Evolutionary conservation across 768 basidiomycete species (phyloP), one percentile per base, ranked within the genome.

Genomic region (Russula abietina): DNA sequence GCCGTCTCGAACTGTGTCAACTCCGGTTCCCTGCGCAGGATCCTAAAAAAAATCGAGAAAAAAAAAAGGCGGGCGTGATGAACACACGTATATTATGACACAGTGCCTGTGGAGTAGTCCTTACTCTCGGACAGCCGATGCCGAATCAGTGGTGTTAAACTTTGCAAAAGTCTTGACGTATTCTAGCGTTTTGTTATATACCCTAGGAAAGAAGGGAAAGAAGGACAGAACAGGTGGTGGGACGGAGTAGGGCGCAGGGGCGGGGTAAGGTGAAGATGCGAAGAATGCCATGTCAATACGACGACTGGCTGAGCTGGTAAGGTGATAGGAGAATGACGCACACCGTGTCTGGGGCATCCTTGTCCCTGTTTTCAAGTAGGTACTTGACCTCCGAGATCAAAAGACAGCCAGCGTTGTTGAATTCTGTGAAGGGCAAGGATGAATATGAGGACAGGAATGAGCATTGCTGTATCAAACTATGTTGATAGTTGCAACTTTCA

Each of bases 311-410:
- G 10, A 12, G 36, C 36, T 12, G 36, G 36, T 36, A 36, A 12
- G 36, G 36, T 36, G 3, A 12, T 16, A 7, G 32, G 32, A 19
- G 32, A 45, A 24, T 14, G 19, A 77, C 87, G 63, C 71, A 93
- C 93, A 86, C 83, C 60, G 91, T 93, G 70, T 92, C 91, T 9
- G 91, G 91, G 2, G 89, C 88, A 69, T 90, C 88, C 74, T 92
- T 89, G 75, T 91, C 87, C 68, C 90, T 78, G 77, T 90, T 89
- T 74, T 93, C 91, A 32, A 96, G 78, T 53, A 96, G 77, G 72
- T 93, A 90, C 71, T 92, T 92, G 72, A 95, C 93, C 71, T 96
- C 93, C 1, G 91, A 93, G 64, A 95, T 93, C 69, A 93, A 81
- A 70, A 96, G 73, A 73, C 90, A 93, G 79, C 90, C 92, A 6